A percentile compares a stretch with the other conserved stretches of the same genome.
Conservation (phyloP, 352 stramenopile genomes). For the Lagenidium giganteum region DNA sequence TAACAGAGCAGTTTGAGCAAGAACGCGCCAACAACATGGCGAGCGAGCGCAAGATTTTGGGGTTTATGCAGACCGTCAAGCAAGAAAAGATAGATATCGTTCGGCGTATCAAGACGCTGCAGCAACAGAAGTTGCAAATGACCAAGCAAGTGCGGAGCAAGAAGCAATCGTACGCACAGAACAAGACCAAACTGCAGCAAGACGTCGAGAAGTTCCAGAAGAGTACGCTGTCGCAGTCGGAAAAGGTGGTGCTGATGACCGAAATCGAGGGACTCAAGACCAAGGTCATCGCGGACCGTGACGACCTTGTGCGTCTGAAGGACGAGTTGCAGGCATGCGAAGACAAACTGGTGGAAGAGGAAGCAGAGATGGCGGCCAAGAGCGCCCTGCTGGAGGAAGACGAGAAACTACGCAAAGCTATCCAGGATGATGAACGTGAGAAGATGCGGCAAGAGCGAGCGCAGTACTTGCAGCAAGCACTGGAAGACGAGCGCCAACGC, state of each 20-base stretch:
- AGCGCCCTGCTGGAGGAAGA: slow-evolving; percentile 74
- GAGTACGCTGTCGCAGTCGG: slow-evolving; percentile 26
- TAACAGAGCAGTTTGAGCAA: slow-evolving; percentile 81
- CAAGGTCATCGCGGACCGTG: slow-evolving; percentile 52
- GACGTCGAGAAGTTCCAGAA: slow-evolving; percentile 80
- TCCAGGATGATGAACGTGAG: slow-evolving; percentile 77
- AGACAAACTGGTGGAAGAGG: slow-evolving; percentile 59
- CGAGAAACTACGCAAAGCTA: slow-evolving; percentile 66
- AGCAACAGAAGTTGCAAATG: slow-evolving; percentile 74
- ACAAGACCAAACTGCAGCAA: slow-evolving; percentile 67
- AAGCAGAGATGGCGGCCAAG: slow-evolving; percentile 67
- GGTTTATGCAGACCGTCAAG: slow-evolving; percentile 88
- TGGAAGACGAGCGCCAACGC: slow-evolving; percentile 56
- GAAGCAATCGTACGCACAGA: slow-evolving; percentile 70
- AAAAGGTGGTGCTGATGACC: slow-evolving; percentile 59
- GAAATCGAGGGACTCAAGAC: slow-evolving; percentile 54
- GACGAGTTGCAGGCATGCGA: slow-evolving; percentile 60
- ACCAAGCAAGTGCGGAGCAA: slow-evolving; percentile 61
- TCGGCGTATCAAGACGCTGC: slow-evolving; percentile 83
- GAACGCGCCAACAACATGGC: slow-evolving; percentile 83
- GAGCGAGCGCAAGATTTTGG: slow-evolving; percentile 77
- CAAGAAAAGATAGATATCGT: slow-evolving; percentile 90
- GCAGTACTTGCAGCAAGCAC: slow-evolving; percentile 42
- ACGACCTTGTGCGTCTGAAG: slow-evolving; percentile 49
- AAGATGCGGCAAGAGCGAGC: slow-evolving; percentile 77